Base-by-base conservation (phyloP, 352 stramenopile species). In the Peronosclerospora sorghi region DNA sequence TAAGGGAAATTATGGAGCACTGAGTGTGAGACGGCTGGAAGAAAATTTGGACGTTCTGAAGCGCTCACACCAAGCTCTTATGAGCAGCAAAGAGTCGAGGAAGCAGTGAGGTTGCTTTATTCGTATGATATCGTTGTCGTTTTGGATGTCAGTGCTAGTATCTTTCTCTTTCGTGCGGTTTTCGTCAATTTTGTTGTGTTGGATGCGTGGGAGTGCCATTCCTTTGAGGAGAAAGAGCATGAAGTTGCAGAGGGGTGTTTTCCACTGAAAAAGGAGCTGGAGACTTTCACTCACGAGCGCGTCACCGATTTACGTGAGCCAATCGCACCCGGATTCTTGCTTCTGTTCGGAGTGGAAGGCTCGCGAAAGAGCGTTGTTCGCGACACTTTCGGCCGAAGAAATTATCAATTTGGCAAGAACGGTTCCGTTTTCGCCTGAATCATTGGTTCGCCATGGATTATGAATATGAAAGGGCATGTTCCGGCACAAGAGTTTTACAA, bases 21-120 rank as follows among this genome's bases (percentile, higher is more conserved):
- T 86, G 35, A 86, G 73, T 41, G 70, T 90, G 20, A 86, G 86
- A 55, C 65, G 39, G 0, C 39, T 90, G 6, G 77, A 87, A 47
- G 61, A 77, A 26, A 82, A 79, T 23, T 32, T 87, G 5, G 51
- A 62, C 1, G 24, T 49, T 1, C 41, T 86, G 32, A 65, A 83
- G 43, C 48, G 34, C 5, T 15, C 49, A 21, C 39, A 50, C 13
- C 32, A 13, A 27, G 19, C 15, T 6, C 34, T 44, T 13, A 56
- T 45, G 20, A 26, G 20, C 7, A 21, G 32, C 7, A 49, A 54
- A 38, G 15, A 35, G 46, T 14, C 35, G n/a, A 21, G 44, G 15
- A 48, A 53, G 48, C 50, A 52, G 52, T 48, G 66, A 0, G 40
- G 65, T 2, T 68, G 48, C n/a, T 59, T 62, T 14, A 6, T 56